phyloP scores from a whole-genome alignment of 805 yeast species.

The Candida caryicola region DNA sequence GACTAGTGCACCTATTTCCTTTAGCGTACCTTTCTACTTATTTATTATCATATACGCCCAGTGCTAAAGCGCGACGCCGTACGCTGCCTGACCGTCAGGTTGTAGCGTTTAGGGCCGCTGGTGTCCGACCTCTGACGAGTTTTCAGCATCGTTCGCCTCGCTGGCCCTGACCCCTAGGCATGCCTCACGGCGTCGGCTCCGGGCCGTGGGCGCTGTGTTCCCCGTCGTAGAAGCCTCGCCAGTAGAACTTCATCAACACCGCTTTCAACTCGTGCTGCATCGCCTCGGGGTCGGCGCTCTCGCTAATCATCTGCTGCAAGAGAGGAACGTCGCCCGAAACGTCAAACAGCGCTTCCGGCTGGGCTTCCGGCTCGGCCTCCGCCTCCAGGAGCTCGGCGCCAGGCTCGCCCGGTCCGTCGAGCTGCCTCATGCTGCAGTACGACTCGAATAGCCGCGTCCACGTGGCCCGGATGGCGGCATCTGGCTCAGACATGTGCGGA shows the following conservation, averaged over 20 bases:
- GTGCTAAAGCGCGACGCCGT: too few species aligned
- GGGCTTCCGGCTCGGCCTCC: not conserved
- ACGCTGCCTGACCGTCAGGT: too few species aligned
- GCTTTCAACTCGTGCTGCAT: constrained; percentile 24
- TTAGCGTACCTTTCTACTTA: not conserved
- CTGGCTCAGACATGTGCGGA: not conserved
- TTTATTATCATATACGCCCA: constrained; percentile 1
- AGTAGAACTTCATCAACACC: constrained; percentile 27
- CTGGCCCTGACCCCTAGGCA: too few species aligned
- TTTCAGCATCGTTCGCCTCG: too few species aligned
- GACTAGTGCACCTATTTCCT: not conserved
- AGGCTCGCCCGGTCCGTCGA: not conserved
- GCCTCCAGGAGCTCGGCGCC: not conserved
- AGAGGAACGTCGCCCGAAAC: constrained; percentile 1
- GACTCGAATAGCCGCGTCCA: not conserved
- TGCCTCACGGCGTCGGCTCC: not conserved
- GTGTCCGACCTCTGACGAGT: too few species aligned
- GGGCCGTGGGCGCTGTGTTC: constrained; percentile 1
- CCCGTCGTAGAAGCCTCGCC: constrained; percentile 34
- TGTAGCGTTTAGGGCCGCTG: too few species aligned
- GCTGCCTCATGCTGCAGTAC: not conserved
- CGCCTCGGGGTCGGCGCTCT: constrained; percentile 11
- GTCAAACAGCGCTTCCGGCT: not conserved
- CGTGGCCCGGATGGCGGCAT: not conserved
- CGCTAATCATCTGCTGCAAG: constrained; percentile 13